phyloP scores from a whole-genome alignment of 805 yeast species.

The Komagataella pseudopastoris region DNA sequence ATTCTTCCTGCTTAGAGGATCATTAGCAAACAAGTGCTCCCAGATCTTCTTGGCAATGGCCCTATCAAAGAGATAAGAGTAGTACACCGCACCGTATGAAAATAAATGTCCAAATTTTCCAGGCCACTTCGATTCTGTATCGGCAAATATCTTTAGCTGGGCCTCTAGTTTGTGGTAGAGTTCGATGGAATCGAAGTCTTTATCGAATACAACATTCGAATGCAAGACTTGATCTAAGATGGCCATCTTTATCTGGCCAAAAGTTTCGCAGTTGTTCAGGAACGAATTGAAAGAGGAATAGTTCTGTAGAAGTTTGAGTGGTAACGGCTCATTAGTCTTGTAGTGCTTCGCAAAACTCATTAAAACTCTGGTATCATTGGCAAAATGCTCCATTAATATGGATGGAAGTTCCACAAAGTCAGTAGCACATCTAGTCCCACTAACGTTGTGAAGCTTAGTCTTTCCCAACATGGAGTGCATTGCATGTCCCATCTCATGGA shows the following conservation, averaged over 20 bases:
- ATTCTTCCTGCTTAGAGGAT: conserved; percentile 60
- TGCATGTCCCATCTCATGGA: conserved; percentile 99
- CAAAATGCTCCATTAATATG: conserved; percentile 90
- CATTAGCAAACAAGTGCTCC: conserved; percentile 51
- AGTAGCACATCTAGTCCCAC: conserved; percentile 91
- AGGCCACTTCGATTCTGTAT: conserved; percentile 70
- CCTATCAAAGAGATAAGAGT: conserved; percentile 81
- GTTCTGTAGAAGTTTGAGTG: conserved; percentile 31
- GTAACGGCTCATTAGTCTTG: conserved; percentile 48
- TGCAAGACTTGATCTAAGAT: conserved; percentile 76
- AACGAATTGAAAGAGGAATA: conserved; percentile 37
- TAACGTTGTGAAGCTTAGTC: conserved; percentile 78
- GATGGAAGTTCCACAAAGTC: conserved; percentile 97
- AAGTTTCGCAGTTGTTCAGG: conserved; percentile 59
- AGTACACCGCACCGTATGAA: conserved; percentile 90
- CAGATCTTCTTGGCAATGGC: conserved; percentile 86
- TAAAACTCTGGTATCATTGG: conserved; percentile 68
- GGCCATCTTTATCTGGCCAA: conserved; percentile 84
- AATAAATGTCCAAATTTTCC: conserved; percentile 89
- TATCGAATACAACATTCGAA: conserved; percentile 22
- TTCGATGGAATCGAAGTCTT: conserved; percentile 39
- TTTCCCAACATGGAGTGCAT: conserved; percentile 95
- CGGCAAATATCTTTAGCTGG: conserved; percentile 48
- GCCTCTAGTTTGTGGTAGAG: conserved; percentile 57
- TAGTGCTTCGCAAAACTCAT: conserved; percentile 61